Conservation (phyloP, 2,329 filamentous ascomycete genomes). For the Zopfia rhizophila region DNA sequence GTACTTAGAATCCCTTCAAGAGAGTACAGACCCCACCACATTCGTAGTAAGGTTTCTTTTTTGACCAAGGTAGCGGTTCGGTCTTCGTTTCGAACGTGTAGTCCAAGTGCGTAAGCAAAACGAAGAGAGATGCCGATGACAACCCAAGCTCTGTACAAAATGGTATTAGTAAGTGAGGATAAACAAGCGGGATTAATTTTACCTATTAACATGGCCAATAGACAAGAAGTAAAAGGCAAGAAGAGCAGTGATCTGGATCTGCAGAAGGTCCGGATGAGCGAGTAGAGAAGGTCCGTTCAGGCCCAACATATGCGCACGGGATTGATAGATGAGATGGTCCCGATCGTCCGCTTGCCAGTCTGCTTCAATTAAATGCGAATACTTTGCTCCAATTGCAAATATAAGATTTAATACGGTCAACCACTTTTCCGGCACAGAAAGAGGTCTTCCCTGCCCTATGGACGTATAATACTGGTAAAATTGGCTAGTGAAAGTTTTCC, state of each 20-base stretch:
- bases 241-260: slow-evolving; percentile 51
- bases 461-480: slow-evolving; percentile 45
- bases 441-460: slow-evolving; percentile 21
- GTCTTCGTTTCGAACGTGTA: slow-evolving; percentile 50
- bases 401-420: slow-evolving; percentile 52
- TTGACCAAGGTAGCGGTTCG: slow-evolving; percentile 29
- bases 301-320: slow-evolving; percentile 46
- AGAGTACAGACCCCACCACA: slow-evolving; percentile 54
- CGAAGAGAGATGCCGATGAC: slow-evolving; percentile 49
- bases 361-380: slow-evolving; percentile 41
- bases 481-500: slow-evolving; percentile 40
- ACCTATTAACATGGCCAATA: slow-evolving; percentile 54
- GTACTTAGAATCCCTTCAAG: slow-evolving; percentile 48
- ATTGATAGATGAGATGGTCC: slow-evolving; percentile 51
- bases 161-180: not conserved
- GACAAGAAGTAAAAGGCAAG: slow-evolving; percentile 52
- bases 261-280: slow-evolving; percentile 48
- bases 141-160: slow-evolving; percentile 45
- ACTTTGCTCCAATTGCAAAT: slow-evolving; percentile 53
- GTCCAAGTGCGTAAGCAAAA: slow-evolving; percentile 46
- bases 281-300: slow-evolving; percentile 35
- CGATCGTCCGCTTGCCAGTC: slow-evolving; percentile 35
- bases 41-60: slow-evolving; percentile 47
- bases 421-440: slow-evolving; percentile 39
- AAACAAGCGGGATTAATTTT: no score